Evolutionary conservation across 2,329 filamentous ascomycete genomes (phyloP).

Genomic region (Byssoonygena ceratinophila): DNA sequence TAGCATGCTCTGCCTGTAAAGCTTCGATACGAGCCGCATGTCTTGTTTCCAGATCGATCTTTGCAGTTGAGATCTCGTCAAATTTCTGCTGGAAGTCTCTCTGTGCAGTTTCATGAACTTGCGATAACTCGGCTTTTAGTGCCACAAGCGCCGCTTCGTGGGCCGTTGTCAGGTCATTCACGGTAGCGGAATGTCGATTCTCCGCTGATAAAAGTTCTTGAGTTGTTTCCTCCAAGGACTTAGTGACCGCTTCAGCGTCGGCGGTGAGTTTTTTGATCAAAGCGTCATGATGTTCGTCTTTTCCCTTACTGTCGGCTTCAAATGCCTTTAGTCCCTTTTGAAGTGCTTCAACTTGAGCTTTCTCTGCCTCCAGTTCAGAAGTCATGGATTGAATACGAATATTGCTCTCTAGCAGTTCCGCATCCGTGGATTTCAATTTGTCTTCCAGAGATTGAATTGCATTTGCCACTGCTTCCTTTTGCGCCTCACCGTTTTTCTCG

Average conservation of each 20-base stretch:
- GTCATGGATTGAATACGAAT: conserved; percentile 12
- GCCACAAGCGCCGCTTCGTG: conserved; percentile 30
- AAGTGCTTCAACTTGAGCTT: conserved; percentile 27
- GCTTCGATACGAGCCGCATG: conserved; percentile 15
- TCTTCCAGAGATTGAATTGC: conserved; percentile 16
- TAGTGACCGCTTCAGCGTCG: conserved; percentile 26
- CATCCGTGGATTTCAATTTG: conserved; percentile 16
- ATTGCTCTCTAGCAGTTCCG: conserved; percentile 16
- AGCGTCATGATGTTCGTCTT: conserved; percentile 28
- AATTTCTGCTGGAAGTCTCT: conserved; percentile 16
- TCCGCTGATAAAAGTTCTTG: conserved; percentile 23
- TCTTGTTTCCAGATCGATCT: conserved; percentile 9
- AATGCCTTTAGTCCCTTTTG: conserved; percentile 30
- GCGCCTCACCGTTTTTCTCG: conserved; percentile 13
- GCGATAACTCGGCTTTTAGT: conserved; percentile 21
- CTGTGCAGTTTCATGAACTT: conserved; percentile 15
- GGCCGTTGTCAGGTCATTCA: conserved; percentile 28
- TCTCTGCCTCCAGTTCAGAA: conserved; percentile 17
- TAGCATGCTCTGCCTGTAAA: conserved; percentile 15
- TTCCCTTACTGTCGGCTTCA: conserved; percentile 31
- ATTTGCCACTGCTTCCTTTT: conserved; percentile 16
- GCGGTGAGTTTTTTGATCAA: conserved; percentile 28
- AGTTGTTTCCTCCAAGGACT: conserved; percentile 28
- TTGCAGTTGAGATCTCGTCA: conserved; percentile 14
- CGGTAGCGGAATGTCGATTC: conserved; percentile 27